Evolutionary conservation across 1,139 yeast species (phyloP), one percentile per base, ranked within the genome.

Genomic region (Eremothecium cymbalariae): DNA sequence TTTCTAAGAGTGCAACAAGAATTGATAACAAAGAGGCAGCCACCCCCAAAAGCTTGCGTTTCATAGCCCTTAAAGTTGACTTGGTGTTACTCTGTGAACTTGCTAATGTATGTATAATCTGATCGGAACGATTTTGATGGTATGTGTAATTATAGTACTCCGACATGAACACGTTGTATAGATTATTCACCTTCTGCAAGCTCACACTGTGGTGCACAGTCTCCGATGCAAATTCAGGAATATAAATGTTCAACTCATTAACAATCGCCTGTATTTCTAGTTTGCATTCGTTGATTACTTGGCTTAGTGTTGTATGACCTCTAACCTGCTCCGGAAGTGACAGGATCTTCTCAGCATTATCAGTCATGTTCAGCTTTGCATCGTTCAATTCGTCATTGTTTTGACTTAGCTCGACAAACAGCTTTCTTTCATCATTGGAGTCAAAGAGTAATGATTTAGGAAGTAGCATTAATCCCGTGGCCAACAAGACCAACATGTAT

Each of bases 301-400:
- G 50, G 34, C 46, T 45, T 26, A 54, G 47, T 2, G 41, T 37
- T 4, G 44, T 37, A 30, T 52, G 55, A 15, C 50, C 53, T 32
- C 43, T 46, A 8, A 29, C 33, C 4, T 38, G 28, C 15, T 43
- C 48, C 2, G 42, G 36, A 2, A 53, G 36, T n/a, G 46, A 43
- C 25, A 53, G 33, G 2, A 55, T 52, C 26, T 37, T 40, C 11
- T 41, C 44, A 2, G 58, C 50, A 34, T 42, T 44, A 13, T 55
- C 59, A 4, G 49, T 34, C 37, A 53, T 32, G 18, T 45, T 46
- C 32, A 55, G 32, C 36, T 47, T 49, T 2, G 52, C 37, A 22
- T 54, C 60, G 32, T 53, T 55, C 33, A 53, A 28, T 28, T 53
- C 59, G 19, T 55, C 60, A 31, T 53, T 55, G 3, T 45, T 43